A percentile compares a stretch with the other conserved stretches of the same genome.
Evolutionary conservation across 1,284 basidiomycete species (phyloP).

Genomic region (Microbotryum violaceum): DNA sequence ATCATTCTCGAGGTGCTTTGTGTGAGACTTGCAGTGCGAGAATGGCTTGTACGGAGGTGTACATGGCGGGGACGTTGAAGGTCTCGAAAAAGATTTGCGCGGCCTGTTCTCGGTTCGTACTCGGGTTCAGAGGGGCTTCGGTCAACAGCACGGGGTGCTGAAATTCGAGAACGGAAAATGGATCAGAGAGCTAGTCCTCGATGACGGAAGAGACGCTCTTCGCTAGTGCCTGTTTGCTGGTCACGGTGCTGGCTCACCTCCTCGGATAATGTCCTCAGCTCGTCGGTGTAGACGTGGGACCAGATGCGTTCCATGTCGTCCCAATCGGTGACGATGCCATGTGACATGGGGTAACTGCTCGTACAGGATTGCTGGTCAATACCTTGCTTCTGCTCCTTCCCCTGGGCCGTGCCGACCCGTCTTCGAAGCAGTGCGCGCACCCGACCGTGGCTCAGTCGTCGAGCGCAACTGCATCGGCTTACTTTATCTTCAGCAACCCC

Average conservation of each 20-base stretch:
- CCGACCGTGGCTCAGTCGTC: too few relatives aligned
- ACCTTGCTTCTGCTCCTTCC: background rate
- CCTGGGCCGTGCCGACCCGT: background rate
- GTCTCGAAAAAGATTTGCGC: constrained; percentile 99
- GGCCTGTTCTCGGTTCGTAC: constrained; percentile 85
- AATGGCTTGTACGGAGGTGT: constrained; percentile 95
- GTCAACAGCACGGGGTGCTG: constrained; percentile 94
- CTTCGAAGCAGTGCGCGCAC: background rate
- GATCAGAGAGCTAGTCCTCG: background rate
- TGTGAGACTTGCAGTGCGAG: constrained; percentile 66
- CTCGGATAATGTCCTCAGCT: constrained; percentile 86
- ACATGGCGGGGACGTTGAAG: constrained; percentile 97
- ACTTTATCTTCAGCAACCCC: constrained; percentile 76
- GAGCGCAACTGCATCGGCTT: background rate
- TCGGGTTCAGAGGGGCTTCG: constrained; percentile 89
- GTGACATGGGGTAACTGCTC: constrained; percentile 97
- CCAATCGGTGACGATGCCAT: constrained; percentile 68
- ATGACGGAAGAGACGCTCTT: background rate
- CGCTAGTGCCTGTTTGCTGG: background rate
- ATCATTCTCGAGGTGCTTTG: background rate
- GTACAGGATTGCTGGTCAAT: too few relatives aligned
- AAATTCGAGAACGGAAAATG: background rate
- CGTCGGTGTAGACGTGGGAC: constrained; percentile 92
- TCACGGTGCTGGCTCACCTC: constrained; percentile 55
- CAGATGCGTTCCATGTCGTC: constrained; percentile 98